phyloP scores from a whole-genome alignment of 176 grass and related monocot genomes.

The Oryza meyeriana region DNA sequence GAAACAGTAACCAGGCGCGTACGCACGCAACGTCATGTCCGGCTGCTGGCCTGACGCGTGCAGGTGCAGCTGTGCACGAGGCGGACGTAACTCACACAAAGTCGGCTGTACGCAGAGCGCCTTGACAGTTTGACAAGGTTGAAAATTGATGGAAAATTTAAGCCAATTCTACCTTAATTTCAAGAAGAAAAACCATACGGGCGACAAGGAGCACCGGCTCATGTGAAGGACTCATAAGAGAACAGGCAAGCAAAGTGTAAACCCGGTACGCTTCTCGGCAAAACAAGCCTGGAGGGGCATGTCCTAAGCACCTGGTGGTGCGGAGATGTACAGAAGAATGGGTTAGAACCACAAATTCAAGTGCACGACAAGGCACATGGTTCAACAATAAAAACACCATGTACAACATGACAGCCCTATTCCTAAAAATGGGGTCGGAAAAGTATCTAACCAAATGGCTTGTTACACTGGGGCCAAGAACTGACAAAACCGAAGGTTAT shows the following conservation, averaged over 20 bases:
- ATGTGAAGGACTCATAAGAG: not conserved
- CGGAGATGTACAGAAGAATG: conserved; percentile 15
- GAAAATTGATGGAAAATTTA: too few relatives aligned
- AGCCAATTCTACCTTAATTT: too few relatives aligned
- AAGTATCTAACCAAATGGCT: conserved; percentile 48
- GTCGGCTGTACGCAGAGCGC: too few relatives aligned
- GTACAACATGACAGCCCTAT: conserved; percentile 59
- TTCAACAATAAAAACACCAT: conserved; percentile 59
- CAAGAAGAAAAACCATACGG: not conserved
- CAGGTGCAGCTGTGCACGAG: too few relatives aligned
- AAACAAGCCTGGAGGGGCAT: not conserved
- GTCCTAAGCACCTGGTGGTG: not conserved
- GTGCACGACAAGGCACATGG: conserved; percentile 43
- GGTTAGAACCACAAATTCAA: conserved; percentile 39
- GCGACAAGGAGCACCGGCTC: not conserved
- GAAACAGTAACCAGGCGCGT: not conserved
- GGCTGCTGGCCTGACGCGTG: too few relatives aligned
- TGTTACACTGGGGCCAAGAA: conserved; percentile 37
- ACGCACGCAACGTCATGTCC: not conserved
- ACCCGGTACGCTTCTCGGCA: not conserved
- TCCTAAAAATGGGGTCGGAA: conserved; percentile 32
- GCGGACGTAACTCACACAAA: too few relatives aligned
- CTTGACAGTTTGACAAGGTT: too few relatives aligned
- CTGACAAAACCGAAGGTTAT: conserved; percentile 34
- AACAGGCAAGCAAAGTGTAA: not conserved